Conservation (phyloP, 768 basidiomycete genomes). For the Boletellus emodensis region DNA sequence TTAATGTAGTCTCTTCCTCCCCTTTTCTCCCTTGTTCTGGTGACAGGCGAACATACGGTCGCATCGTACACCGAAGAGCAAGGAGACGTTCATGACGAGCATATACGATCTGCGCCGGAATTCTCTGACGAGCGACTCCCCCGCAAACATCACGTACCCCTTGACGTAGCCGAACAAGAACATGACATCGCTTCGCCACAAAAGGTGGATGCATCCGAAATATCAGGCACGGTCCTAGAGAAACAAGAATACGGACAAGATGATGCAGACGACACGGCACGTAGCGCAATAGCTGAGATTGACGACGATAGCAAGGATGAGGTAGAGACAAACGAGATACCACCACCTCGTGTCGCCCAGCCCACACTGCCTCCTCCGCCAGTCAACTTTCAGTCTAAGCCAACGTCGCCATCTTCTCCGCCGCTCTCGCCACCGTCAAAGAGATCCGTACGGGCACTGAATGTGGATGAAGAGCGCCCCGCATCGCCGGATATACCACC, state of each 20-base stretch:
- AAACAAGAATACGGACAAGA: too few species aligned
- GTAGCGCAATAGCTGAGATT: not conserved
- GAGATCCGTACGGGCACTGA: constrained; percentile 8
- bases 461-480: constrained; percentile 21
- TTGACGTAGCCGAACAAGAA: not conserved
- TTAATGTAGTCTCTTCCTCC: constrained; percentile 25
- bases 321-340: constrained; percentile 25
- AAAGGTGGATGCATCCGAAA: not conserved
- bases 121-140: constrained; percentile 8
- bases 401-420: constrained; percentile 15
- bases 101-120: not conserved
- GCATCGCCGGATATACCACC: constrained; percentile 30
- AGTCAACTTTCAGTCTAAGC: constrained; percentile 22
- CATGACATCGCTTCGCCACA: constrained; percentile 2
- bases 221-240: not conserved
- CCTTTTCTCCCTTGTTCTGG: constrained; percentile 3
- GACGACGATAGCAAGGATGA: constrained; percentile 8
- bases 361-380: constrained; percentile 34
- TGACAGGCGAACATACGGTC: constrained; percentile 21
- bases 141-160: not conserved
- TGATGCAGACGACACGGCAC: not conserved
- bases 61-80: constrained; percentile 15
- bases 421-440: constrained; percentile 14
- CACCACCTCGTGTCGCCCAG: constrained; percentile 30
- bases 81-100: constrained; percentile 4